Conservation (phyloP, 352 stramenopile genomes). For the Globisporangium splendens region DNA sequence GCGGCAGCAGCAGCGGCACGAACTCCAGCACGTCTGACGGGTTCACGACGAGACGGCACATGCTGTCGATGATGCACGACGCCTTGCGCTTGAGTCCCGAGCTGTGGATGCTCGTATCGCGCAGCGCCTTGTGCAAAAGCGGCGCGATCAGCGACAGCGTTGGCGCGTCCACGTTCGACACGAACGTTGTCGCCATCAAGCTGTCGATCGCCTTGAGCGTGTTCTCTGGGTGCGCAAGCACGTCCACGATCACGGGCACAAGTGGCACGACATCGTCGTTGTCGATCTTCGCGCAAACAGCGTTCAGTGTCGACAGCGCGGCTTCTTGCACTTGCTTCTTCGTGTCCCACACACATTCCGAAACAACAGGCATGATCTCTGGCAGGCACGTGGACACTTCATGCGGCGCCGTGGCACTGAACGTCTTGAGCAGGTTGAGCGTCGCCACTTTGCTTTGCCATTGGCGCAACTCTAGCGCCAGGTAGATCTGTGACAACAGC, state of each 20-base stretch:
- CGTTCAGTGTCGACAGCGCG: slow-evolving; percentile 64
- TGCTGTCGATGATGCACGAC: slow-evolving; percentile 92
- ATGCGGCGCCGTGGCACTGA: slow-evolving; percentile 55
- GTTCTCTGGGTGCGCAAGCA: slow-evolving; percentile 90
- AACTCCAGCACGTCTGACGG: slow-evolving; percentile 91
- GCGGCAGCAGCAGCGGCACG: slow-evolving; percentile 87
- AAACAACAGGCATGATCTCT: slow-evolving; percentile 89
- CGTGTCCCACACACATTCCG: slow-evolving; percentile 91
- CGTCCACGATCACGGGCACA: slow-evolving; percentile 87
- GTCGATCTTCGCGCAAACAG: slow-evolving; percentile 85
- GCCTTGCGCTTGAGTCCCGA: slow-evolving; percentile 90
- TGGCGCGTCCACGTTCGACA: slow-evolving; percentile 88
- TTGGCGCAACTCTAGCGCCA: slow-evolving; percentile 45
- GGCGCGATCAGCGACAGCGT: slow-evolving; percentile 91
- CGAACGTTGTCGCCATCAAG: slow-evolving; percentile 91
- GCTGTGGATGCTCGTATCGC: slow-evolving; percentile 90
- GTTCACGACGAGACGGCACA: slow-evolving; percentile 86
- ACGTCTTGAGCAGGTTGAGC: slow-evolving; percentile 76
- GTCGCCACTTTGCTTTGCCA: slow-evolving; percentile 89
- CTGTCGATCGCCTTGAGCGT: slow-evolving; percentile 90
- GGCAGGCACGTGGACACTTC: slow-evolving; percentile 83
- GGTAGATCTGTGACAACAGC: slow-evolving; percentile 59
- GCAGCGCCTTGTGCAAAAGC: slow-evolving; percentile 86
- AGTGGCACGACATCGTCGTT: slow-evolving; percentile 90
- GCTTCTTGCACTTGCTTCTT: slow-evolving; percentile 91